Base-by-base conservation (phyloP, 176 grass and related monocot genomes). In the Tillandsia fasciculata region DNA sequence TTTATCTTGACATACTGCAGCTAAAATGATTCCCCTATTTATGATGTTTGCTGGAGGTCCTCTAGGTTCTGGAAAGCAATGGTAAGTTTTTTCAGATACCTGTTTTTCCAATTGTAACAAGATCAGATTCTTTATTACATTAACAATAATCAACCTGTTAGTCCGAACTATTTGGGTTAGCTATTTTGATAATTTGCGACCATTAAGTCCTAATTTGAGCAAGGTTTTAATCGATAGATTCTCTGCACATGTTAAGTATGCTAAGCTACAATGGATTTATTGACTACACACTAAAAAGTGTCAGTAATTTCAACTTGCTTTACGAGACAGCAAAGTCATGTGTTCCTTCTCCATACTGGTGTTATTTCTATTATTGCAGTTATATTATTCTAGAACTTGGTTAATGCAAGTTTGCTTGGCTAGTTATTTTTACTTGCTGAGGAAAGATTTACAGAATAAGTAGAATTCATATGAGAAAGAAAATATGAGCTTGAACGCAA, bases 21-120 rank as follows among this genome's bases (percentile, higher is more conserved):
- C 88, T 3, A 96, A 96, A 85, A 96, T 92, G 93, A 96, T 96
- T 51, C 89, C 93, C n/a, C 76, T 96, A 50, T 96, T 96, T 67
- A 87, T 90, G 88, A 85, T 92, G 86, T 96, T 96, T 73, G 86
- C 93, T 24, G 88, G 92, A 8, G 92, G 92, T 52, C 93, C 93
- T 18, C 71, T 96, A 2, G 92, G 92, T 56, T 89, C 76, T 0
- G 93, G 93, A 69, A 71, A 54, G 14, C 92, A 96, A 64, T 96
- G 92, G 92, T 91, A 78, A 22, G 17, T 51, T 57, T 56, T 42
- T 66, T 72, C 10, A 52, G 26, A 20, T 8, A 51, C 3, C 18
- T 23, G 15, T 50, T 14, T 68, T n/a, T 47, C 11, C 18, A 18
- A 22, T 50, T 65, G 17, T 9, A 48, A 52, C 18, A n/a, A 20